phyloP scores from a whole-genome alignment of 345 rosid species.

The Adansonia digitata region DNA sequence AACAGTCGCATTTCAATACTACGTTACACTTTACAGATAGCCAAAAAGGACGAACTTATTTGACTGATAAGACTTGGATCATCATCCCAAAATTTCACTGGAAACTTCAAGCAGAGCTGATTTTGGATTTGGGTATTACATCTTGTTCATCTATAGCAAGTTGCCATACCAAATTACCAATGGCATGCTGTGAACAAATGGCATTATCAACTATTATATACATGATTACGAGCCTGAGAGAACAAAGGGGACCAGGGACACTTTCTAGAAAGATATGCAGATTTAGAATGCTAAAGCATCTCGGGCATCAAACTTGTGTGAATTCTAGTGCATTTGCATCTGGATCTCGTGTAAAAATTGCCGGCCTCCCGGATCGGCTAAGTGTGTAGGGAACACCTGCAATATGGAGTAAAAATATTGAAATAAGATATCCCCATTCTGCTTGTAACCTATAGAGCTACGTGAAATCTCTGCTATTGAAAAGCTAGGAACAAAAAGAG shows the following conservation, averaged over 20 bases:
- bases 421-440: not conserved
- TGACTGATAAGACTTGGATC: not conserved
- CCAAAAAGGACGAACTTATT: not conserved
- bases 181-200: not conserved
- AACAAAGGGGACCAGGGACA: not conserved
- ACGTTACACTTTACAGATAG: not conserved
- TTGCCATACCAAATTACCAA: not conserved
- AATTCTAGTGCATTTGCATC: slow-evolving; percentile 93
- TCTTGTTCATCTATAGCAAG: not conserved
- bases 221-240: not conserved
- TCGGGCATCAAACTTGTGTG: slow-evolving; percentile 44
- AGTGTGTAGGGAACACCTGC: slow-evolving; percentile 74
- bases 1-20: too few relatives aligned
- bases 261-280: not conserved
- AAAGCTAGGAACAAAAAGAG: not conserved
- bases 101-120: not conserved
- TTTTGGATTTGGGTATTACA: not conserved
- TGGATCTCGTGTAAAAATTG: slow-evolving; percentile 84
- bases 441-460: not conserved
- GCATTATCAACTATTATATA: slow-evolving; percentile 1
- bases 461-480: not conserved
- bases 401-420: slow-evolving; percentile 5
- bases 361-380: slow-evolving; percentile 87
- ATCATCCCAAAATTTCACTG: not conserved
- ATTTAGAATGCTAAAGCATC: not conserved